phyloP scores from a whole-genome alignment of 768 basidiomycete species.

The Auriculariales sp. region DNA sequence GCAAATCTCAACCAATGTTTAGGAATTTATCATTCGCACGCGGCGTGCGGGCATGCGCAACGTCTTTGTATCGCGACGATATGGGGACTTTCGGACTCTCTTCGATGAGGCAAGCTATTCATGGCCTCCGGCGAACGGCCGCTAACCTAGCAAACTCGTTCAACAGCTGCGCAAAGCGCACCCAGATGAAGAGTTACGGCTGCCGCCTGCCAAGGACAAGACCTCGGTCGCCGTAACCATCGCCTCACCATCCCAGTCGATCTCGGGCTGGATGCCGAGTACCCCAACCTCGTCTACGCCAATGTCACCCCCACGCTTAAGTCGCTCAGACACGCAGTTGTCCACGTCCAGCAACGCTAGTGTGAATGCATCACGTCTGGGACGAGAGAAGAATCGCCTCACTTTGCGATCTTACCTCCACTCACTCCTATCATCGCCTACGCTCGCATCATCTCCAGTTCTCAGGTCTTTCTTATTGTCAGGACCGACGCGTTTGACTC shows the following conservation, averaged over 20 bases:
- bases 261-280: constrained; percentile 8
- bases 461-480: constrained; percentile 75
- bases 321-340: constrained; percentile 13
- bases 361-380: constrained; percentile 28
- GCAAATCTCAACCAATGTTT: background rate
- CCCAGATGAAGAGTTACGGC: constrained; percentile 64
- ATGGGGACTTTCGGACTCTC: constrained; percentile 89
- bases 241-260: constrained; percentile 17
- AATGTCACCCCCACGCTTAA: background rate
- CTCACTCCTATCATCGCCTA: constrained; percentile 50
- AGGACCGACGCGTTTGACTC: constrained; percentile 49
- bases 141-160: background rate
- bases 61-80: constrained; percentile 79
- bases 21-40: constrained; percentile 95
- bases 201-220: constrained; percentile 83
- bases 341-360: constrained; percentile 15
- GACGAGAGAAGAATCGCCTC: constrained; percentile 88
- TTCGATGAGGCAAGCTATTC: constrained; percentile 53
- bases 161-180: constrained; percentile 72
- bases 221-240: constrained; percentile 43
- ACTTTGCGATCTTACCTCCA: constrained; percentile 92
- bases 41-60: constrained; percentile 56
- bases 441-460: constrained; percentile 75
- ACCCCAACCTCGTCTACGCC: constrained; percentile 7
- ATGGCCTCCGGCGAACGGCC: background rate